Base-by-base conservation (phyloP, 495 filamentous ascomycete species). In the Tuber brumale region DNA sequence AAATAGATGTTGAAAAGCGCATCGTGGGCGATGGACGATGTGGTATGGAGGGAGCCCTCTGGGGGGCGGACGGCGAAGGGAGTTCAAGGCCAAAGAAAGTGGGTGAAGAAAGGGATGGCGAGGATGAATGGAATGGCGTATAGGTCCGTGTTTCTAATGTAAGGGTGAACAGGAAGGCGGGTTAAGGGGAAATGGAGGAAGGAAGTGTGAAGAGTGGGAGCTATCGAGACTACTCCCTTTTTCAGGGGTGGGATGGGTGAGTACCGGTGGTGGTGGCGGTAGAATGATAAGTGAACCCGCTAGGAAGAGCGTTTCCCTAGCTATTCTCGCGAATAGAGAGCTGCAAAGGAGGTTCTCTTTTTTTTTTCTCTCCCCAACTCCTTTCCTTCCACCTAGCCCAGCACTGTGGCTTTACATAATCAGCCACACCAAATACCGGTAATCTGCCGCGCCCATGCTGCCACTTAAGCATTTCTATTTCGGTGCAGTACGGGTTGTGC, bases 1-100 rank as follows among this genome's bases (percentile, higher is more conserved):
- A 75, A 41, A 79, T 39, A 73, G 79, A 41, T 44, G 71, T 76
- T 42, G 70, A 74, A 70, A 81, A 81, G 70, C 79, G 80, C 80
- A 81, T 81, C 76, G 43, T 74, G 46, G 48, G 45, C 48, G 61
- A 39, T 51, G 66, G 51, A 48, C 61, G 42, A 44, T 66, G 69
- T 44, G 57, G 27, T 35, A 35, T 35, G 10, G 57, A 14, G 51
- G n/a, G n/a, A 18, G 57, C 57, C 57, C 57, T 66, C 57, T 66
- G 18, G 4, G 57, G 57, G 57, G 57, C 57, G 14, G 35, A 66
- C 57, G 31, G 31, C 14, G 27, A 18, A 61, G 57, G 57, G n/a
- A 35, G 31, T 19, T 66, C 57, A 66, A 35, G 57, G n/a, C n/a
- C 10, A 12, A 35, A 66, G 31, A 66, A 35, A 19, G 57, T 31